Evolutionary conservation across 305 asterid genomes (phyloP).

Genomic region (Solanum hybrid): DNA sequence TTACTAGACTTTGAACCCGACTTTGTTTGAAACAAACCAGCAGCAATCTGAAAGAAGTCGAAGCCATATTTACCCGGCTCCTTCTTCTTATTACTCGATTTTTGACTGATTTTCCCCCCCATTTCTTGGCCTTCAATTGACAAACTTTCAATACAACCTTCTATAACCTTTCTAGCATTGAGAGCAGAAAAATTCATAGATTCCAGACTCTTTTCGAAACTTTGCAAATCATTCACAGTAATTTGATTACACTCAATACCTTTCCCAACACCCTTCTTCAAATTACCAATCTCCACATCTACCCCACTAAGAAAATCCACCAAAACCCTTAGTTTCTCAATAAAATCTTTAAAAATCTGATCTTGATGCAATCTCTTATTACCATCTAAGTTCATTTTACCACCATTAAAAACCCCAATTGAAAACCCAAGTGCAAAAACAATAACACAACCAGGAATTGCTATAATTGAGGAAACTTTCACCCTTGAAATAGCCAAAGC

Average conservation of each 20-base stretch:
- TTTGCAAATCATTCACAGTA: conserved; percentile 43
- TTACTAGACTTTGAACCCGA: conserved; percentile 26
- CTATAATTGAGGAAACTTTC: conserved; percentile 57
- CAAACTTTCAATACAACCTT: conserved; percentile 31
- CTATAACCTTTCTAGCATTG: conserved; percentile 32
- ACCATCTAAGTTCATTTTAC: conserved; percentile 33
- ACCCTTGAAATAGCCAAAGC: conserved; percentile 78
- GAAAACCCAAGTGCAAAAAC: conserved; percentile 74
- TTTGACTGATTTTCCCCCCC: conserved; percentile 26
- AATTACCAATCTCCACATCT: conserved; percentile 26
- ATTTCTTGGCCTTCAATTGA: conserved; percentile 27
- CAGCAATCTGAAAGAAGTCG: conserved; percentile 26
- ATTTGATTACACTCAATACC: conserved; percentile 39
- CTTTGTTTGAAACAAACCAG: conserved; percentile 37
- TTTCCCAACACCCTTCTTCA: conserved; percentile 39
- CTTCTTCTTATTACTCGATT: conserved; percentile 34
- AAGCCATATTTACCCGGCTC: conserved; percentile 30
- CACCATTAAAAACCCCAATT: conserved; percentile 62
- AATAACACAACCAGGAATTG: conserved; percentile 68
- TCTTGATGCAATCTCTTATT: conserved; percentile 27
- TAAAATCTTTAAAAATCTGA: conserved; percentile 24
- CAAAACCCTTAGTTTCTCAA: conserved; percentile 38
- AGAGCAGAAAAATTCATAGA: conserved; percentile 22
- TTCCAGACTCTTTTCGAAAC: conserved; percentile 37
- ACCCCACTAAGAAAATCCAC: conserved; percentile 24